Conservation (phyloP, 1,284 basidiomycete genomes). For the Cryptococcus sp. region DNA sequence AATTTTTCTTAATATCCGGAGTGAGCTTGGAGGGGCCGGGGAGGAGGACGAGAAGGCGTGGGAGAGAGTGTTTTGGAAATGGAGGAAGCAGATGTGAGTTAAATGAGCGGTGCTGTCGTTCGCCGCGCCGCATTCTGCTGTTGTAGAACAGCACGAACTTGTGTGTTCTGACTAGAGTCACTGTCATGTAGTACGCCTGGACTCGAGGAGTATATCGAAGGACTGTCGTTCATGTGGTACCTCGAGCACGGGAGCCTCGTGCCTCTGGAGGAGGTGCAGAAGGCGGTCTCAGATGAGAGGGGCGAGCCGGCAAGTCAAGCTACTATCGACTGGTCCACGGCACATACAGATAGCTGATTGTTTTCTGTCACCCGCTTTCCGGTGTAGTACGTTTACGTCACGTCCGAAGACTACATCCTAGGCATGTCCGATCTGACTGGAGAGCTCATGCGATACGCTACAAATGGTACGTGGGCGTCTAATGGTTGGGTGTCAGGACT, state of each 20-base stretch:
- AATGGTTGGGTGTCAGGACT: neutral
- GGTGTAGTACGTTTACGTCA: constrained; percentile 59
- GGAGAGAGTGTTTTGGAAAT: constrained; percentile 65
- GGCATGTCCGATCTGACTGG: constrained; percentile 93
- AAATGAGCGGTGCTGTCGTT: neutral
- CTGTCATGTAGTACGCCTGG: constrained; percentile 50
- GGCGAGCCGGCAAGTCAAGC: constrained; percentile 59
- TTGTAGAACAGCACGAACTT: neutral
- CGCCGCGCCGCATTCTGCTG: neutral
- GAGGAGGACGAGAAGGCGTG: constrained; percentile 57
- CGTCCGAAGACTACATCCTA: constrained; percentile 80
- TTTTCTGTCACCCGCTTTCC: neutral
- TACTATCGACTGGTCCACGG: neutral
- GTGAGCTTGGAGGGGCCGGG: constrained; percentile 67
- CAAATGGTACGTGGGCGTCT: constrained; percentile 52
- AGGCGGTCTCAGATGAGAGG: constrained; percentile 58
- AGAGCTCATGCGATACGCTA: constrained; percentile 92
- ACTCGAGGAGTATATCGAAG: constrained; percentile 91
- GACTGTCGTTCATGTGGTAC: constrained; percentile 82
- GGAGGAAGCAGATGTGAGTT: constrained; percentile 64
- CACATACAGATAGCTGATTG: neutral
- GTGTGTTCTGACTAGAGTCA: neutral
- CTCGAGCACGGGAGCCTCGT: constrained; percentile 70
- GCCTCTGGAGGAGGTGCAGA: constrained; percentile 66
- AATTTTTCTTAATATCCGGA: constrained; percentile 62